Evolutionary conservation across 345 rosid species (phyloP), one percentile per base, ranked within the genome.

Genomic region (rapeseed (Brassica napus)): DNA sequence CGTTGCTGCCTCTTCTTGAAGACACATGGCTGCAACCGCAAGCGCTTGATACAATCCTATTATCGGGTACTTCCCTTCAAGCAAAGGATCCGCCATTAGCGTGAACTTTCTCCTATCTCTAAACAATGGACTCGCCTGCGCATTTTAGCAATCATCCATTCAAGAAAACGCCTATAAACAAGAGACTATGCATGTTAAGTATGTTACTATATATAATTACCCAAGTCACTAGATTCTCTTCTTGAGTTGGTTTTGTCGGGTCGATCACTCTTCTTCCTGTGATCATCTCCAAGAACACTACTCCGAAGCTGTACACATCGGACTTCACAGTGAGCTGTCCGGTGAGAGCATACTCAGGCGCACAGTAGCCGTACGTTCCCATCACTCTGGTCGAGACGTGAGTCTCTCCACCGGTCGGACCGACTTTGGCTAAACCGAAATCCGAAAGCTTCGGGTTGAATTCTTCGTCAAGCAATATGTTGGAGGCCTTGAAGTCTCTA

Each of bases 341-440:
- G 0, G 93, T 89, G 16, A 82, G 75, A 32, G 93, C 94, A 74
- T 90, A 90, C 75, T 91, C 97, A 0, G 94, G 97, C 5, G 97
- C 90, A 69, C 97, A 91, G 16, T 88, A 90, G 42, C 97, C 97
- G 31, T 90, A 92, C 14, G 97, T 92, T 65, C 97, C 97, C 97
- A 92, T 92, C 65, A 92, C 97, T 83, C 97, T 84, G 16, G 97
- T 92, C 60, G 97, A 90, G 16, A 92, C 93, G 79, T 90, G 87
- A 63, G 88, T 65, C 83, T 86, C 83, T 9, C 84, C 92, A 42
- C 92, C 94, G 0, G 89, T 92, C 4, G 94, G 94, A 74, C 94
- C 94, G 12, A 92, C 88, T 79, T 90, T 92, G 32, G 97, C 97
- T 74, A 92, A 87, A 23, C 97, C 97, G 15, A 92, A 92, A 86